A percentile compares a stretch with the other conserved stretches of the same genome.
These are phyloP conservation scores for Beauveria varroae DNA, from an alignment of 2,329 filamentous ascomycete genomes.

Conservation along the genomic window DNA sequence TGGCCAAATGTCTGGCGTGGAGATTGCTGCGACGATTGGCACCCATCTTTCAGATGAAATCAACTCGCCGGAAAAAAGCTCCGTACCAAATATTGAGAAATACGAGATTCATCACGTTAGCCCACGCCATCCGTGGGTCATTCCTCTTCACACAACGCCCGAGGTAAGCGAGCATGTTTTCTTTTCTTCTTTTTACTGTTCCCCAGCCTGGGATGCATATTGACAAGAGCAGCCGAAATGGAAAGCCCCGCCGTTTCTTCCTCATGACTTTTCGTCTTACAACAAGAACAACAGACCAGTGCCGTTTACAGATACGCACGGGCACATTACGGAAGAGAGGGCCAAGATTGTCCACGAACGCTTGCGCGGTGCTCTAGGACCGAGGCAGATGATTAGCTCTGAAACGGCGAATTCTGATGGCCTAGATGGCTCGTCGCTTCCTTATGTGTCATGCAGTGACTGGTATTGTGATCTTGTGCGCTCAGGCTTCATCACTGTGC, in stretches of 20 bases:
- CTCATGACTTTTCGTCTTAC: conserved; percentile 65
- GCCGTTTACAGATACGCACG: conserved; percentile 55
- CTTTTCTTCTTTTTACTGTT: no score
- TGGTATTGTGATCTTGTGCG: conserved; percentile 69
- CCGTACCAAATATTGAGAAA: conserved; percentile 35
- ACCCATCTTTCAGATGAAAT: conserved; percentile 59
- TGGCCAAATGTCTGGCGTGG: conserved; percentile 75
- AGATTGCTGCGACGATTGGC: conserved; percentile 66
- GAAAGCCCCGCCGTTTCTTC: conserved; percentile 55
- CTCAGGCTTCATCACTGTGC: conserved; percentile 48
- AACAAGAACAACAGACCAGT: conserved; percentile 56
- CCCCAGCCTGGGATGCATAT: conserved; percentile 16
- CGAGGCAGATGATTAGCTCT: conserved; percentile 46
- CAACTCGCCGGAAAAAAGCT: conserved; percentile 40
- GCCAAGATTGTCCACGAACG: conserved; percentile 47
- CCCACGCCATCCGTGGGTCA: conserved; percentile 63
- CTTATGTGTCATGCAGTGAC: conserved; percentile 63
- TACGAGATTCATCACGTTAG: conserved; percentile 61
- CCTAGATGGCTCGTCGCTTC: conserved; percentile 40
- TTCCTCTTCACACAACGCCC: conserved; percentile 52
- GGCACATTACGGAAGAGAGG: conserved; percentile 52
- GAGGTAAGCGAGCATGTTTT: conserved; percentile 29
- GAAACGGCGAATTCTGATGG: conserved; percentile 30
- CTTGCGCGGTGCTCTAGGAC: conserved; percentile 41
- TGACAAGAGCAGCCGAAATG: conserved; percentile 35